Evolutionary conservation across 306 rosid species (phyloP).

Genomic region (Medicago ruthenica): DNA sequence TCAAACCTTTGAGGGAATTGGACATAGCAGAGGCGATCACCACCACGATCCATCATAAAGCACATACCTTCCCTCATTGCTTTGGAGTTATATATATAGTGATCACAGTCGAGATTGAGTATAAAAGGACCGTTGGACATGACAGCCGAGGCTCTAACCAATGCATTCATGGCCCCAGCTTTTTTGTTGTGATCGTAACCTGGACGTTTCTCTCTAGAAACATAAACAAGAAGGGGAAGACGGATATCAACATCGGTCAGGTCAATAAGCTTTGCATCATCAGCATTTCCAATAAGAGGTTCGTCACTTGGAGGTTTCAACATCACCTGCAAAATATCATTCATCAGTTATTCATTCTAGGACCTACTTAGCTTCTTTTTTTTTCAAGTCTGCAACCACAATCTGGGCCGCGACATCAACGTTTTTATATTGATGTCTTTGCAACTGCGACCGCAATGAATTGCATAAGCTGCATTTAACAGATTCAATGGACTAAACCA

Average conservation of each 20-base stretch:
- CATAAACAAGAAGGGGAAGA: constrained; percentile 92
- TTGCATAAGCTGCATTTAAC: not conserved
- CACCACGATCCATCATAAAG: constrained; percentile 99
- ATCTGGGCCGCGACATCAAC: not conserved
- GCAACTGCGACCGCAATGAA: not conserved
- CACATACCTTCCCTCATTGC: constrained; percentile 99
- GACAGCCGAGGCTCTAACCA: constrained; percentile 90
- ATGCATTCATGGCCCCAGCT: constrained; percentile 96
- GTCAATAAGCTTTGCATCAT: constrained; percentile 72
- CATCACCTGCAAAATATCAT: constrained; percentile 78
- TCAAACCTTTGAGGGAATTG: constrained; percentile 99
- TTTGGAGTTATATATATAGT: constrained; percentile 85
- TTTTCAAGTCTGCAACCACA: not conserved
- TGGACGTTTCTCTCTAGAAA: constrained; percentile 95
- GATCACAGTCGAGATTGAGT: constrained; percentile 94
- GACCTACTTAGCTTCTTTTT: not conserved
- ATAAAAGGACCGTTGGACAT: constrained; percentile 96
- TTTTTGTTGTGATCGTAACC: constrained; percentile 98
- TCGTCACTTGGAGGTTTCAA: constrained; percentile 97
- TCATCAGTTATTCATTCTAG: constrained; percentile 29
- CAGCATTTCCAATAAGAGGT: constrained; percentile 74
- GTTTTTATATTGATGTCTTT: not conserved
- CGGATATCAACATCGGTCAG: constrained; percentile 82
- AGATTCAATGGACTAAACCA: no score
- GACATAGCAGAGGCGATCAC: constrained; percentile 91